phyloP scores from a whole-genome alignment of 805 yeast genomes.

The Metschnikowia drakensbergensis region DNA sequence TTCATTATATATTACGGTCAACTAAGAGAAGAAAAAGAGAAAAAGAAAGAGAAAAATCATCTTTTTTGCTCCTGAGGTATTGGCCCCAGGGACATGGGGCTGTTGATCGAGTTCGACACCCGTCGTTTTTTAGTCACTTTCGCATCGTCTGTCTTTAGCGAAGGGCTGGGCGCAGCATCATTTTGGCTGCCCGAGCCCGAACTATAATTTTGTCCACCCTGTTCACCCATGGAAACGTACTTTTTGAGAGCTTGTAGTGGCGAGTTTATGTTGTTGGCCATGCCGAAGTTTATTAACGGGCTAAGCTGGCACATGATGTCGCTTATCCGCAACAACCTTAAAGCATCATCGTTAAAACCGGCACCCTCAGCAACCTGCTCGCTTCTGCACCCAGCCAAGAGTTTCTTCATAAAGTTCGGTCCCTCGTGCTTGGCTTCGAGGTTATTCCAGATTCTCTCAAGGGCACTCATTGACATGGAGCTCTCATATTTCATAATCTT shows the following conservation, averaged over 20 bases:
- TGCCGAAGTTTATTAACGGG: slow-evolving; percentile 58
- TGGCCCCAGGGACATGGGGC: slow-evolving; percentile 11
- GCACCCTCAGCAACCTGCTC: slow-evolving; percentile 47
- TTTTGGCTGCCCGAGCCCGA: not conserved
- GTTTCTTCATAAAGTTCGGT: slow-evolving; percentile 3
- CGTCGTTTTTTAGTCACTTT: slow-evolving; percentile 11
- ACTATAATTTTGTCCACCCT: not conserved
- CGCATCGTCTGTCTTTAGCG: slow-evolving; percentile 11
- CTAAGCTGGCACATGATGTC: slow-evolving; percentile 73
- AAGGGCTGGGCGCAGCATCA: slow-evolving; percentile 7
- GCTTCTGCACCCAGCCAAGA: slow-evolving; percentile 25
- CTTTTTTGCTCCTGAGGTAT: slow-evolving; percentile 5
- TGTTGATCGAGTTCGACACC: slow-evolving; percentile 10
- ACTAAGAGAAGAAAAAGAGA: not conserved
- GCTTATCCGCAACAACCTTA: slow-evolving; percentile 69
- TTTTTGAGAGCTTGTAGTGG: slow-evolving; percentile 55
- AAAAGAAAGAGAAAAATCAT: not conserved
- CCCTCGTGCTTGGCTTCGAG: slow-evolving; percentile 10
- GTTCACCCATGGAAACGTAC: slow-evolving; percentile 26
- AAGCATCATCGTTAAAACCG: slow-evolving; percentile 62
- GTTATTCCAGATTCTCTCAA: slow-evolving; percentile 26
- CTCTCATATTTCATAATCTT: slow-evolving; percentile 32
- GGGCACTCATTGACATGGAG: slow-evolving; percentile 23
- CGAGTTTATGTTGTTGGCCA: slow-evolving; percentile 43
- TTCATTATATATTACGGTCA: not conserved